phyloP scores from a whole-genome alignment of 1,284 basidiomycete species.

The Pseudozyma sp. region DNA sequence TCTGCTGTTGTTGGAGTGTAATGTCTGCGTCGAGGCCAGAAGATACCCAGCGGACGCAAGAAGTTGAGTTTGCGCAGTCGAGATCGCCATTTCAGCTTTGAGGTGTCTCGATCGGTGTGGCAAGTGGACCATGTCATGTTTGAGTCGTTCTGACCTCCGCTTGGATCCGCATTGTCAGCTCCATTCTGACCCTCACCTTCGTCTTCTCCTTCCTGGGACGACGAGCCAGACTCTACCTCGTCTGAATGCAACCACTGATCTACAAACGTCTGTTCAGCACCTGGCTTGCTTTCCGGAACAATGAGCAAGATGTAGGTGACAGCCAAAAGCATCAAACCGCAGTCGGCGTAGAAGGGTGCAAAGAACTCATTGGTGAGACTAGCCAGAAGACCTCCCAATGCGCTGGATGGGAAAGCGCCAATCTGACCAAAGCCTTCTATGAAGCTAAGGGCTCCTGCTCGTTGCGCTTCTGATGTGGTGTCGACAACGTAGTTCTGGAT shows the following conservation, averaged over 20 bases:
- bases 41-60: conserved; percentile 54
- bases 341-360: conserved; percentile 61
- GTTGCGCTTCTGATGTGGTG: conserved; percentile 54
- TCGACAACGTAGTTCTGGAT: conserved; percentile 66
- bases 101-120: conserved; percentile 35
- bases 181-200: not conserved
- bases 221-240: conserved; percentile 28
- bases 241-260: conserved; percentile 50
- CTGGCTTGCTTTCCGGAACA: conserved; percentile 59
- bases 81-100: conserved; percentile 43
- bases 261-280: conserved; percentile 49
- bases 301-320: conserved; percentile 51
- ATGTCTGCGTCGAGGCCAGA: conserved; percentile 39
- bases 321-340: conserved; percentile 50
- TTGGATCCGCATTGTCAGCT: not conserved
- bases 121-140: conserved; percentile 37
- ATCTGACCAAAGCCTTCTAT: conserved; percentile 64
- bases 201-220: conserved; percentile 10
- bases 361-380: conserved; percentile 59
- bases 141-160: conserved; percentile 21
- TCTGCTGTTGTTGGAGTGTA: conserved; percentile 31
- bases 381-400: conserved; percentile 58
- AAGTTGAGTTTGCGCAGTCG: conserved; percentile 54
- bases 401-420: conserved; percentile 59
- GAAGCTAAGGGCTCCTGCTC: conserved; percentile 59